Evolutionary conservation across 495 filamentous ascomycete species (phyloP).

Genomic region (Lophiostoma macrostomum): DNA sequence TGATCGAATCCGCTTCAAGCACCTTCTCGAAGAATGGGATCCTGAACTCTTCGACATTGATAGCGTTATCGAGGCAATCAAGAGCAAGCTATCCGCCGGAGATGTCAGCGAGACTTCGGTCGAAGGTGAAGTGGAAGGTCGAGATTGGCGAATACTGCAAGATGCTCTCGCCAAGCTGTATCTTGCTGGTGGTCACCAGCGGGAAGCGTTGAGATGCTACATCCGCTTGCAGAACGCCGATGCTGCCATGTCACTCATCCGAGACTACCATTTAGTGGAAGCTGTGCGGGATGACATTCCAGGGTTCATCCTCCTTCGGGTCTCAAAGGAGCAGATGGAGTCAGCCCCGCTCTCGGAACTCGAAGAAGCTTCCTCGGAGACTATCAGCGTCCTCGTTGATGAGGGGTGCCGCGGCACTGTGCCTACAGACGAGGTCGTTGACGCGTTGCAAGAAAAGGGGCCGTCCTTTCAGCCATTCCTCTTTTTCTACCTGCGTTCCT

Average conservation of each 20-base stretch:
- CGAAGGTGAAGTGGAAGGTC: slow-evolving; percentile 59
- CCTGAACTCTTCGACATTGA: slow-evolving; percentile 76
- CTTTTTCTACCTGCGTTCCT: slow-evolving; percentile 83
- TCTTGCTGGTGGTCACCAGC: slow-evolving; percentile 70
- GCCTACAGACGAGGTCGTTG: slow-evolving; percentile 69
- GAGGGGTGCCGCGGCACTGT: slow-evolving; percentile 88
- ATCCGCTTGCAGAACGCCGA: slow-evolving; percentile 90
- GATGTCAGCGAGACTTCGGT: slow-evolving; percentile 67
- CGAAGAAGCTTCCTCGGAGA: slow-evolving; percentile 72
- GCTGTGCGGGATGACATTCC: slow-evolving; percentile 84
- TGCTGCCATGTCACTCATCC: slow-evolving; percentile 77
- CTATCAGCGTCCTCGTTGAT: slow-evolving; percentile 80
- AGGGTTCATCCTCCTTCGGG: slow-evolving; percentile 79
- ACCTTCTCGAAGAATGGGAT: slow-evolving; percentile 82
- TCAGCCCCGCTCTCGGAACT: slow-evolving; percentile 67
- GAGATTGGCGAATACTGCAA: slow-evolving; percentile 82
- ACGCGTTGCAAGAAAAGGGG: slow-evolving; percentile 57
- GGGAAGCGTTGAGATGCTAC: slow-evolving; percentile 82
- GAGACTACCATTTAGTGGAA: slow-evolving; percentile 78
- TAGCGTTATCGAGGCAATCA: slow-evolving; percentile 65
- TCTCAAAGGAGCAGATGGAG: slow-evolving; percentile 68
- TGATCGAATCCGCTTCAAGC: slow-evolving; percentile 64
- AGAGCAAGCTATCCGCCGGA: slow-evolving; percentile 66
- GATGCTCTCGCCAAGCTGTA: slow-evolving; percentile 80
- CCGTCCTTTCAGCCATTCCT: slow-evolving; percentile 59